These are phyloP conservation scores for Pilasporangium apinafurcum DNA, from an alignment of 352 stramenopile species.

Conservation along the genomic window DNA sequence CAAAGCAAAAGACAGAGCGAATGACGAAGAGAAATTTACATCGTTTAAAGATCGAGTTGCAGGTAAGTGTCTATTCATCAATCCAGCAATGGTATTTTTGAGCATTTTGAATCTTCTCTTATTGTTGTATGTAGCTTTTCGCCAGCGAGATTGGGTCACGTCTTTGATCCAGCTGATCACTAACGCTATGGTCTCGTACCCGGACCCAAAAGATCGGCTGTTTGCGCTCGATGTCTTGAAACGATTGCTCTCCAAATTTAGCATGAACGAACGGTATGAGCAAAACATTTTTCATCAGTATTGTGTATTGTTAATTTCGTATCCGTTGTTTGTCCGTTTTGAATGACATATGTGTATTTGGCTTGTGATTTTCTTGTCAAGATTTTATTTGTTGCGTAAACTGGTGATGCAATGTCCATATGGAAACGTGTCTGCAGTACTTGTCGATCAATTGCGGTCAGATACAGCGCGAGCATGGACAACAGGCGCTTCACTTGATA, in stretches of 20 bases:
- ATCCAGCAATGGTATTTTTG: neutral
- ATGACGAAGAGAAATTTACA: neutral
- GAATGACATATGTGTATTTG: neutral
- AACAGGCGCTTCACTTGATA: slow-evolving; percentile 10
- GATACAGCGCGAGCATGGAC: slow-evolving; percentile 39
- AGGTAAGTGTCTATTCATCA: too few relatives aligned
- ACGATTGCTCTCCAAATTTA: slow-evolving; percentile 27
- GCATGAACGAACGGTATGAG: slow-evolving; percentile 23
- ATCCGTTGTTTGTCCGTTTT: neutral
- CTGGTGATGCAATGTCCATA: slow-evolving; percentile 59
- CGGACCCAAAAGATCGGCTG: slow-evolving; percentile 30
- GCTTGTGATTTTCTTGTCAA: slow-evolving; percentile 9
- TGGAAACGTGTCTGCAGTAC: slow-evolving; percentile 54
- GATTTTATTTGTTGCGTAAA: slow-evolving; percentile 38
- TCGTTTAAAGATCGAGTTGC: slow-evolving; percentile 4
- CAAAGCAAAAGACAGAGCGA: neutral
- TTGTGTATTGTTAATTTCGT: neutral
- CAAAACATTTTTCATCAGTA: neutral
- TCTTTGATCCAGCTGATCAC: slow-evolving; percentile 53
- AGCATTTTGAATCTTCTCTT: neutral
- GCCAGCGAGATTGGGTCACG: slow-evolving; percentile 41
- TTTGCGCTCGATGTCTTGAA: slow-evolving; percentile 26
- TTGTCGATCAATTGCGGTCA: slow-evolving; percentile 53
- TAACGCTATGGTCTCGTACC: slow-evolving; percentile 67
- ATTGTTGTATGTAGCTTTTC: slow-evolving; percentile 17